A percentile compares a stretch with the other conserved stretches of the same genome.
phyloP scores from a whole-genome alignment of 2,329 filamentous ascomycete species.

The Alternaria sp. region DNA sequence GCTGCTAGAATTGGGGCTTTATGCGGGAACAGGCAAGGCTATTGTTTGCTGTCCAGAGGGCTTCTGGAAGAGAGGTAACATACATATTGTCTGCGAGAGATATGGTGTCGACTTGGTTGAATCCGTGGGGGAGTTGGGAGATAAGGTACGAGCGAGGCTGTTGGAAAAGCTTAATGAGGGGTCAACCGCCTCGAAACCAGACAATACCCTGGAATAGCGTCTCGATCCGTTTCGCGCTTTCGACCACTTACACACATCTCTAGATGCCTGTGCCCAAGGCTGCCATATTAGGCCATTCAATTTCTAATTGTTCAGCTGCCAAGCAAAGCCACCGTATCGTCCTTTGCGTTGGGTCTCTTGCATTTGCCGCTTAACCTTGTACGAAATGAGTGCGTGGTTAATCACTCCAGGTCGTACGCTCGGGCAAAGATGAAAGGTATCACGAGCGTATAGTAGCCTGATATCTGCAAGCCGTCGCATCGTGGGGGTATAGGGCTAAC shows the following conservation, averaged over 20 bases:
- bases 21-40: constrained; percentile 53
- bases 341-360: not conserved
- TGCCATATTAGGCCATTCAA: not conserved
- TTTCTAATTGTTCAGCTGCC: constrained; percentile 12
- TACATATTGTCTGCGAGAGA: constrained; percentile 62
- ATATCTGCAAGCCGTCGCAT: not conserved
- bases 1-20: constrained; percentile 68
- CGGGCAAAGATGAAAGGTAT: not conserved
- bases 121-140: constrained; percentile 53
- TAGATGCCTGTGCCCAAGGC: not conserved
- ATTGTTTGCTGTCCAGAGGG: constrained; percentile 64
- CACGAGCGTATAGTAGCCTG: not conserved
- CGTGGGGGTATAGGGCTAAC: not conserved
- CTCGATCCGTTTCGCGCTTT: not conserved
- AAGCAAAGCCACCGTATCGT: constrained; percentile 12
- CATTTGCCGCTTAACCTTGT: not conserved
- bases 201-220: not conserved
- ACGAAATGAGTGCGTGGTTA: not conserved
- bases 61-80: constrained; percentile 69
- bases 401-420: not conserved
- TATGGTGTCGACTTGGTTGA: constrained; percentile 58
- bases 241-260: not conserved
- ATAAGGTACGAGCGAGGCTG: constrained; percentile 40
- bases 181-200: not conserved
- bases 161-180: constrained; percentile 10